Percentiles rank a stretch among this genome's conserved stretches.
Evolutionary conservation across 2,329 filamentous ascomycete species (phyloP).

Genomic region (Grosmannia huntii): DNA sequence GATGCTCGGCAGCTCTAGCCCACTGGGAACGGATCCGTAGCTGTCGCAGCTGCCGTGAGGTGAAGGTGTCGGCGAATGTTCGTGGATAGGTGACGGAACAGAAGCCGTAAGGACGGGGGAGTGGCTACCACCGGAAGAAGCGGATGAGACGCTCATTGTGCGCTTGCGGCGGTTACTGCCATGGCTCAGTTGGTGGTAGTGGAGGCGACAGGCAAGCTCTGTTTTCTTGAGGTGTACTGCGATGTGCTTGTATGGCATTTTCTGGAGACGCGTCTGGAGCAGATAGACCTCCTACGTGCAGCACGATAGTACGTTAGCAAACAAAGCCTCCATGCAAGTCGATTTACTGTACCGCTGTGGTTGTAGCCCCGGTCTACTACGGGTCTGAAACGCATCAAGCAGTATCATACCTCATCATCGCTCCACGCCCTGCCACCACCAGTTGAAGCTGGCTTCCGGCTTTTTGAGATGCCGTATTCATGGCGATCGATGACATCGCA

Average conservation of each 20-base stretch:
- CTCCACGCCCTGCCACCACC: conserved; percentile 74
- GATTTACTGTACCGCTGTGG: not conserved
- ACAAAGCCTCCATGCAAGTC: not conserved
- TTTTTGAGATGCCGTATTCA: conserved; percentile 49
- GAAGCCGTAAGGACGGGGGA: conserved; percentile 36
- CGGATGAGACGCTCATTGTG: conserved; percentile 55
- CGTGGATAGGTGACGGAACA: conserved; percentile 37
- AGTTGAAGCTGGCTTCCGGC: conserved; percentile 54
- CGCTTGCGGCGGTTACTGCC: conserved; percentile 71
- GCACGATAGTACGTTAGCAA: conserved; percentile 35
- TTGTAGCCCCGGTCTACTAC: conserved; percentile 20
- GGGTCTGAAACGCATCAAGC: not conserved
- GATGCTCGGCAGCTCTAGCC: conserved; percentile 42
- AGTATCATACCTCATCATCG: conserved; percentile 64
- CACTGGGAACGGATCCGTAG: conserved; percentile 32
- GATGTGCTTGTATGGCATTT: conserved; percentile 88
- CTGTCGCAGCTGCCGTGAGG: conserved; percentile 32
- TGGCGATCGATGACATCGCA: conserved; percentile 44
- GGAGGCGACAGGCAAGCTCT: conserved; percentile 73
- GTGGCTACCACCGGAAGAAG: conserved; percentile 39
- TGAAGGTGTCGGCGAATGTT: conserved; percentile 34
- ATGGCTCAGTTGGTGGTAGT: conserved; percentile 77
- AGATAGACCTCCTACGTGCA: conserved; percentile 63
- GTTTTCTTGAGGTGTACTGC: conserved; percentile 77
- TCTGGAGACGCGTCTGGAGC: conserved; percentile 70